Base-by-base conservation (phyloP, 179 eudicot genomes). In the Beta macrorhiza region DNA sequence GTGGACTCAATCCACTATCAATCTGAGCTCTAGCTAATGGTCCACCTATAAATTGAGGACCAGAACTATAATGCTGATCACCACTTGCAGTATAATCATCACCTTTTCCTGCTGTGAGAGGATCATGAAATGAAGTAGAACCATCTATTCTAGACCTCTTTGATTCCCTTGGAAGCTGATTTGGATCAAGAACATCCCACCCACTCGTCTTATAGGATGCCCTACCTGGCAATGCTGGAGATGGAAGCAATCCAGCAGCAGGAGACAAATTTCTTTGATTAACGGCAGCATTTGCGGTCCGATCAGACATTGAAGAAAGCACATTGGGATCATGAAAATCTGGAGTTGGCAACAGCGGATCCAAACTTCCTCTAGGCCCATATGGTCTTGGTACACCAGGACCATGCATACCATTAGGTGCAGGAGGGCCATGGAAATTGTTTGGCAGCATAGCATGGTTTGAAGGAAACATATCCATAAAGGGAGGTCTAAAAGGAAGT, bases 131-230 rank as follows among this genome's bases (percentile, higher is more conserved):
- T 69, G 87, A 83, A 51, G 85, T 25, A 71, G 80, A 53, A 69
- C 83, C 89, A 74, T 89, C 94, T 70, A 84, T 72, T 87, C 97
- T 92, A 73, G 93, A 83, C 82, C 98, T 85, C 82, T 97, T 97
- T 63, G 89, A 75, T 32, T 97, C 98, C 82, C 97, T 91, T 44
- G 87, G 89, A 77, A 85, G 79, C 83, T 87, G 97, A 82, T 79
- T 88, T 59, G 93, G 88, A 84, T 93, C 97, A 83, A 85, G 87
- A 69, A 88, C 93, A 87, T 95, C 97, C 98, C 95, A 94, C 37
- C 91, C 86, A 84, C 89, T 90, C 52, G 88, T 86, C 82, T 88
- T 89, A 55, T 64, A 59, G 55, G 84, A 81, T 85, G 85, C 77
- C 69, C 86, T 86, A 67, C 79, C 62, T 42, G 84, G 85, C 67